phyloP scores from a whole-genome alignment of 805 yeast species.

The Wickerhamiella kazuoi region DNA sequence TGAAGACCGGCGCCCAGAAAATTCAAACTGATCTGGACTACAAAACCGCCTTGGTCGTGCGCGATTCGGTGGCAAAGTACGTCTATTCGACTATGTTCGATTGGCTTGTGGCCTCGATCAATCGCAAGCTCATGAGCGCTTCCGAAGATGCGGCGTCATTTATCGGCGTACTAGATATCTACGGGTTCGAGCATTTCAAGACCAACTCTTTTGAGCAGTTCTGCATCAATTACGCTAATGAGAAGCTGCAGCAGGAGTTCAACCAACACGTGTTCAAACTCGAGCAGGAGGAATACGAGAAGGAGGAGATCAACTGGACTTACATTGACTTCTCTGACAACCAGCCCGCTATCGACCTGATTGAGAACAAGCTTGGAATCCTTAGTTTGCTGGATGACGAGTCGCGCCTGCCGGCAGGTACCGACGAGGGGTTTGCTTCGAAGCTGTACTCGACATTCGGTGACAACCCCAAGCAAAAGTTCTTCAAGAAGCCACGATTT shows the following conservation, averaged over 20 bases:
- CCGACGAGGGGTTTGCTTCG: constrained; percentile 79
- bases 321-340: constrained; percentile 91
- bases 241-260: constrained; percentile 91
- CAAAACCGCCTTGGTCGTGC: constrained; percentile 73
- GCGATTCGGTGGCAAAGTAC: constrained; percentile 94
- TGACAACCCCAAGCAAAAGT: constrained; percentile 55
- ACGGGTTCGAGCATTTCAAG: constrained; percentile 93
- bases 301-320: constrained; percentile 89
- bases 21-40: constrained; percentile 68
- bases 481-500: constrained; percentile 83
- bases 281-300: constrained; percentile 88
- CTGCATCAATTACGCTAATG: constrained; percentile 93
- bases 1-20: constrained; percentile 80
- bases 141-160: constrained; percentile 51
- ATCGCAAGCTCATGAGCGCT: constrained; percentile 38
- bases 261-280: constrained; percentile 93
- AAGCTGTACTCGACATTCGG: constrained; percentile 75
- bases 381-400: constrained; percentile 85
- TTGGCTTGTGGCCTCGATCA: constrained; percentile 80
- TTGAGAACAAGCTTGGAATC: constrained; percentile 78
- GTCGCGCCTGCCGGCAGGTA: constrained; percentile 83
- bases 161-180: constrained; percentile 93
- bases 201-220: constrained; percentile 92
- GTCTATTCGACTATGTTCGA: constrained; percentile 85
- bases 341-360: constrained; percentile 88